Evolutionary conservation across 345 rosid genomes (phyloP), one percentile per base, ranked within the genome.

Genomic region (Lenwebbia sp.): DNA sequence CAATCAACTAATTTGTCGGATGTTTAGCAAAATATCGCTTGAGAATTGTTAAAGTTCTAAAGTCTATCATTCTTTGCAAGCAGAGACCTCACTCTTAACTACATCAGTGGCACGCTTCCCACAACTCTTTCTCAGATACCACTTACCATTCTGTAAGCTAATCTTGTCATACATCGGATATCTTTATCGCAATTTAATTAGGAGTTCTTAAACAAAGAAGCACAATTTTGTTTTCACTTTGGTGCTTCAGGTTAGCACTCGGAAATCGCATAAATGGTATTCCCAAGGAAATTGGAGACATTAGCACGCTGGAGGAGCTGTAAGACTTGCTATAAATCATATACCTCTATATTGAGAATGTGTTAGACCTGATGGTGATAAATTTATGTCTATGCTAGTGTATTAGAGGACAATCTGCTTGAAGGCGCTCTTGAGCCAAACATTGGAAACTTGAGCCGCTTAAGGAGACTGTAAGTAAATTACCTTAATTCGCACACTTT

Each of bases 71-170:
- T 44, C 83, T 37, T 37, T 83, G 30, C 70, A 33, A 40, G 85
- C 93, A 97, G 98, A 12, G 99, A 97, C 91, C 93, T 97, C 55
- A 50, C 89, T 26, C 95, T 93, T 84, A 97, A 96, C 92, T 93
- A 87, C 78, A 82, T 97, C 83, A 94, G 33, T 86, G 99, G 99
- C 88, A 49, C 96, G n/a, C 89, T 97, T 50, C 99, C 98, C 21
- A 28, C 87, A 15, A 93, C 89, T 44, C 87, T 97, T 84, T 88
- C 92, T 81, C 88, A 47, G 85, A 93, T 95, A 30, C 92, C 93
- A 1, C 95, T 97, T 82, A 76, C 82, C 12, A 88, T 1, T 74
- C 23, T 94, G 99, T 96, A 93, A 93, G 92, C 84, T 53, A 28
- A 56, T 83, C 15, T 44, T 81, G 7, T 81, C 2, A 23, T 17